Evolutionary conservation across 352 stramenopile species (phyloP), one percentile per base, ranked within the genome.

Genomic region (Phytophthora rubi): DNA sequence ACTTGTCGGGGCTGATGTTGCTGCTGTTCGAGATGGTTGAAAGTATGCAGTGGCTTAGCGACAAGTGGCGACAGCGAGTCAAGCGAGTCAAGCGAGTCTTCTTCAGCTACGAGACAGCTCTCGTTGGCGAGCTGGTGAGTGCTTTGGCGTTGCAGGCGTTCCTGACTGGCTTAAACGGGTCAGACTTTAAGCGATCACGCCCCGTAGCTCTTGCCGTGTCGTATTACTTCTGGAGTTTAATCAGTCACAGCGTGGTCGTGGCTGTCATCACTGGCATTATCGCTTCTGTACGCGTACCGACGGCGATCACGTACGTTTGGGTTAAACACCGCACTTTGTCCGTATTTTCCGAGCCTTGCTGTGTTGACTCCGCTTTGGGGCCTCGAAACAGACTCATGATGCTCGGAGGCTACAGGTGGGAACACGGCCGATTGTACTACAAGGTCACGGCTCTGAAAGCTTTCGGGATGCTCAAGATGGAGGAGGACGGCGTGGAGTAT

Each of bases 221-320:
- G 15, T 70, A 66, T 8, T 65, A 65, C 51, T 35, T 67, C 16
- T 61, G 60, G 51, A 57, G 60, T 13, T 44, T 67, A 10, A 32
- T 75, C 53, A 58, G 39, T 49, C 51, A 71, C 35, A 53, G 51
- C 12, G 8, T 68, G 5, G 48, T 71, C 6, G 62, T 59, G n/a
- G 12, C 64, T 9, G 63, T 55, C 0, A 51, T 75, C 28, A 16
- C 68, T 26, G n/a, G 10, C 12, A 67, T 53, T 13, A 67, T 61
- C 12, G 4, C 30, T 2, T 53, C 32, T 16, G 62, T 71, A 2
- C 51, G 63, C 0, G 18, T 63, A 1, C 6, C 42, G 10, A 56
- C 47, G 23, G 52, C 62, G 6, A 35, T 64, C 26, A 62, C 37
- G 7, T 59, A 44, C 16, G 53, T 58, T 3, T 55, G 52, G 59